Base-by-base conservation (phyloP, 495 filamentous ascomycete genomes). In the Achaetomiella virescens region DNA sequence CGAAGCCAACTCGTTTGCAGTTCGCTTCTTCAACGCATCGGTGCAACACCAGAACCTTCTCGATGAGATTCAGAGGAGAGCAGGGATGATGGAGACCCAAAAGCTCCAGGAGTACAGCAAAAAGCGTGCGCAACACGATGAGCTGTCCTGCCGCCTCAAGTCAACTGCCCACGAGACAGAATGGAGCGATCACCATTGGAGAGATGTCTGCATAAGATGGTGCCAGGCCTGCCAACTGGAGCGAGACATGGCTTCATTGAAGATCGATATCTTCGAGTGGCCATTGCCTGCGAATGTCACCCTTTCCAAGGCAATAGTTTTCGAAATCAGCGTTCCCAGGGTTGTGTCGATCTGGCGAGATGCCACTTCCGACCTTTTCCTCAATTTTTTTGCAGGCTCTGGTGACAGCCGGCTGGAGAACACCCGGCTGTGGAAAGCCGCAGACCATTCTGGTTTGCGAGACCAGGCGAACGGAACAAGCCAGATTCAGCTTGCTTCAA, bases 241-340 rank as follows among this genome's bases (percentile, higher is more conserved):
- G 17, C 73, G 74, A 0, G 33, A 66, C 0, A 37, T 56, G 14
- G 1, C 20, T 0, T 1, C 10, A 0, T 60, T 89, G 22, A 52
- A 14, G 0, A 86, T 89, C 41, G 6, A 60, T 0, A 48, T 82
- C 47, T 72, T 84, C 52, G 84, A 87, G 58, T 86, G 81, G 83
- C 84, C 85, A 3, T 65, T 88, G 9, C 80, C 84, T 0, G 14
- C n/a, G 0, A 46, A 71, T 17, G 7, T 31, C 0, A 33, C 50
- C 0, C 25, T 74, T 20, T 69, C 73, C 0, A 77, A 80, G 52
- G 68, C 78, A 0, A 71, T 72, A 0, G 74, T 86, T 0, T 86
- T 88, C 43, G 84, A 88, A 65, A 68, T 86, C 0, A 36, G 58
- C 10, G 63, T 77, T 0, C 82, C 84, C 6, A 10, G 17, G 0